Evolutionary conservation across 495 filamentous ascomycete species (phyloP).

Genomic region (Hamigera avellanea): DNA sequence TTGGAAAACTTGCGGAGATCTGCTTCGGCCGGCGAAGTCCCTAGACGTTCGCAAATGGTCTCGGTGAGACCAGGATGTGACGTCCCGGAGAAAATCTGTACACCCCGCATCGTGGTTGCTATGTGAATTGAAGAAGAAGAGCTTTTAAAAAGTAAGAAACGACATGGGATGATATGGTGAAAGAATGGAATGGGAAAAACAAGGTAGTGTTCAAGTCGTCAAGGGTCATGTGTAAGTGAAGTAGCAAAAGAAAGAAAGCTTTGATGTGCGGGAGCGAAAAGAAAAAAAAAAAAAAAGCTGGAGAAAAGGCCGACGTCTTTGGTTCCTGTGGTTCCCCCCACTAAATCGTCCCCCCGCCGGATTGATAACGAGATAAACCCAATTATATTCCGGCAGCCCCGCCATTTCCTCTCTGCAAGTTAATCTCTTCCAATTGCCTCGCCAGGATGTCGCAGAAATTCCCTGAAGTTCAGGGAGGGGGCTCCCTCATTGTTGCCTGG

Average conservation of each 20-base stretch:
- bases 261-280: not conserved
- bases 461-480: constrained; percentile 75
- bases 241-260: constrained; percentile 7
- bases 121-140: constrained; percentile 4
- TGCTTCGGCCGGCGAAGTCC: constrained; percentile 52
- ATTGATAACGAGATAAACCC: constrained; percentile 1
- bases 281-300: constrained; percentile 7
- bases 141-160: constrained; percentile 8
- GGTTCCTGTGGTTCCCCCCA: constrained; percentile 3
- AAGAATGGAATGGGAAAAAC: constrained; percentile 1
- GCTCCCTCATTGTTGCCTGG: constrained; percentile 90
- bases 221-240: too few species aligned
- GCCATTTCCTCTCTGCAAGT: too few species aligned
- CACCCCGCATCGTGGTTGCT: constrained; percentile 45
- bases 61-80: constrained; percentile 60
- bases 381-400: too few species aligned
- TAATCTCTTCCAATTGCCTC: constrained; percentile 2
- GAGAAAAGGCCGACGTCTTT: constrained; percentile 2
- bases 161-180: too few species aligned
- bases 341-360: not conserved
- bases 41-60: constrained; percentile 59
- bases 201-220: too few species aligned
- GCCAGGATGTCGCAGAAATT: constrained; percentile 47
- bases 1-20: constrained; percentile 64
- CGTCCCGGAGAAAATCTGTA: constrained; percentile 60